These are phyloP conservation scores for Elsinoe fawcettii DNA, from an alignment of 2,329 filamentous ascomycete genomes.

Conservation along the genomic window DNA sequence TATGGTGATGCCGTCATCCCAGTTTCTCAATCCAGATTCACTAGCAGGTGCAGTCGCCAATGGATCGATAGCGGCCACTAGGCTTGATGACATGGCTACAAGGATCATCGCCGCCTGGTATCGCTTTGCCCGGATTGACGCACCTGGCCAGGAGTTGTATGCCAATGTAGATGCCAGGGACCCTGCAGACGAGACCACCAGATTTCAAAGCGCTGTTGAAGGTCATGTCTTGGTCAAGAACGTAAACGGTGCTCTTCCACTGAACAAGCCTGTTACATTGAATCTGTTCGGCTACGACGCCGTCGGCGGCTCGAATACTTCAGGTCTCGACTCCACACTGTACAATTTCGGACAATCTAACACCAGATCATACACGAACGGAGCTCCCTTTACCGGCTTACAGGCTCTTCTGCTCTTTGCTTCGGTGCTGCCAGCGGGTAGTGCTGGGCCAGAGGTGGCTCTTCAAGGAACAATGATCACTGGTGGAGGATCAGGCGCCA, in stretches of 20 bases:
- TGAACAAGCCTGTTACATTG: conserved; percentile 44
- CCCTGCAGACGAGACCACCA: conserved; percentile 39
- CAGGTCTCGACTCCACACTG: not conserved
- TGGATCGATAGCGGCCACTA: conserved; percentile 48
- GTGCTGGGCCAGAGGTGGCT: conserved; percentile 13
- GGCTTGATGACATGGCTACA: conserved; percentile 56
- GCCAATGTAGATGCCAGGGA: conserved; percentile 47
- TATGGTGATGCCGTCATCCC: conserved; percentile 56
- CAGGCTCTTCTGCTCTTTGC: conserved; percentile 19
- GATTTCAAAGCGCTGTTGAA: conserved; percentile 53
- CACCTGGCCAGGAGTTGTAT: conserved; percentile 32
- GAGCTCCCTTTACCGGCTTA: conserved; percentile 6
- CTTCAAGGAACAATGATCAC: conserved; percentile 29
- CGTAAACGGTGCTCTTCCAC: conserved; percentile 46
- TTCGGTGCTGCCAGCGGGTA: conserved; percentile 32
- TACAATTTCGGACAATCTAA: conserved; percentile 2
- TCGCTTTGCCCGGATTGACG: conserved; percentile 46
- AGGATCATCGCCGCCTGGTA: conserved; percentile 49
- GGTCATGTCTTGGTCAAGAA: conserved; percentile 61
- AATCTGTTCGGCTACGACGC: conserved; percentile 57
- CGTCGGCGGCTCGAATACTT: conserved; percentile 22
- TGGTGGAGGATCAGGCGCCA: conserved; percentile 31
- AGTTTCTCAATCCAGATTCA: conserved; percentile 30
- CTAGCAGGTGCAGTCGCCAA: conserved; percentile 53
- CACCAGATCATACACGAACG: conserved; percentile 12